Evolutionary conservation across 768 basidiomycete species (phyloP), one percentile per base, ranked within the genome.

Genomic region (Pulveroboletus ravenelii): DNA sequence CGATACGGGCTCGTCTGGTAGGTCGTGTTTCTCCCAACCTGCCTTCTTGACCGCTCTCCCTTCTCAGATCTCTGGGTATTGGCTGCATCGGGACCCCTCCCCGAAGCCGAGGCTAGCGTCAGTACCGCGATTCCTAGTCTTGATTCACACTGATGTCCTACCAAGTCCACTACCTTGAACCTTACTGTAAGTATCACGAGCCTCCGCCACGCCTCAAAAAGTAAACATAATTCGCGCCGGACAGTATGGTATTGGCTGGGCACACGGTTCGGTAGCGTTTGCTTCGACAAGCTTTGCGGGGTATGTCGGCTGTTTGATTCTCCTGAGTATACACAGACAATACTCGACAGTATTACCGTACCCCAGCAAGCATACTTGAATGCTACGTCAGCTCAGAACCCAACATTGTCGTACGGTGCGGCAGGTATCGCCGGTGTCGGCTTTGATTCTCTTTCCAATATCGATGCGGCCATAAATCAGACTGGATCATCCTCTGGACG

Each of bases 171-270:
- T 14, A 73, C 70, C 4, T 71, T 78, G 49, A 90, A 89, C 60
- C 65, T 91, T 23, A 82, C 84, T 20, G 87, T 89, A 62, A 55
- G 64, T 23, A 36, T 37, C 5, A 13, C 3, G 29, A 27, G 5
- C 13, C n/a, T 35, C 45, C 17, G 20, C 20, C 20, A 23, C 20
- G 20, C 45, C 12, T 40, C 41, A 7, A 15, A 25, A 23, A 38
- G 10, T 34, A 32, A 3, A 25, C n/a, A 25, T n/a, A 35, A 38
- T 47, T 54, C 43, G 58, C 36, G 2, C 27, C 27, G 6, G 2
- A 20, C 27, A 90, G 87, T 93, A 92, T 67, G 87, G 85, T 41
- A 81, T 87, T 49, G 90, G 90, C 17, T 90, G 85, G 81, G 87
- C 86, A 3, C 72, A 69, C 43, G 90, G 90, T 5, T 62, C 74